A percentile compares a stretch with the other conserved stretches of the same genome.
phyloP scores from a whole-genome alignment of 345 rosid genomes.

The Iberis pinnata region DNA sequence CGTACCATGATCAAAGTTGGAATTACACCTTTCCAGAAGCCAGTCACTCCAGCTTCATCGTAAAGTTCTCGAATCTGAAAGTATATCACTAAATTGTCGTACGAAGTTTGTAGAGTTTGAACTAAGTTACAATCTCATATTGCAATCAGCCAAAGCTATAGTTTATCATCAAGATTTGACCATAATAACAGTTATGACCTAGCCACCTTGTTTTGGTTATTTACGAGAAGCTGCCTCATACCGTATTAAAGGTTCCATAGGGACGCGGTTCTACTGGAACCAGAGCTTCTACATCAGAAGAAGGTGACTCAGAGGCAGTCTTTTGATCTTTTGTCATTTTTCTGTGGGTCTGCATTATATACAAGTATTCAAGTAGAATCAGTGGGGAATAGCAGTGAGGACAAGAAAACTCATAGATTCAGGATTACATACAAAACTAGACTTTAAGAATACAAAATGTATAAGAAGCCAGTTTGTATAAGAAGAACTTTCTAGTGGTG shows the following conservation, averaged over 20 bases:
- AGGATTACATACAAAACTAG: too few relatives aligned
- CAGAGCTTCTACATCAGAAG: constrained; percentile 38
- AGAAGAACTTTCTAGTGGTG: too few relatives aligned
- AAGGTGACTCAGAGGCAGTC: constrained; percentile 22
- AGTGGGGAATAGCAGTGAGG: not conserved
- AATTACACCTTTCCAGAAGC: constrained; percentile 94
- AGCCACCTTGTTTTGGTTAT: too few relatives aligned
- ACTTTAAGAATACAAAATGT: too few relatives aligned
- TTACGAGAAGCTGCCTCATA: constrained; percentile 34
- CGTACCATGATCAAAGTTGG: constrained; percentile 95
- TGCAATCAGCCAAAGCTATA: not conserved
- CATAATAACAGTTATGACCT: too few relatives aligned
- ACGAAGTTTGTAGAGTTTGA: not conserved
- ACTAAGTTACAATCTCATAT: not conserved
- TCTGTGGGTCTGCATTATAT: constrained; percentile 67
- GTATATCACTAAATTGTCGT: not conserved
- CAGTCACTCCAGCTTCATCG: constrained; percentile 75
- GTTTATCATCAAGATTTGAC: too few relatives aligned
- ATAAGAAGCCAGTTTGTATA: too few relatives aligned
- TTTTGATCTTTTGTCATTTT: constrained; percentile 41
- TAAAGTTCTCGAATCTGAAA: constrained; percentile 79
- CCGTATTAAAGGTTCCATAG: constrained; percentile 64
- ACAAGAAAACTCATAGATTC: too few relatives aligned
- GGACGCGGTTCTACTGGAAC: too few relatives aligned
- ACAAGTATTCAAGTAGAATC: constrained; percentile 5